These are phyloP conservation scores for Barbarea vulgaris DNA, from an alignment of 345 rosid genomes.

Conservation along the genomic window DNA sequence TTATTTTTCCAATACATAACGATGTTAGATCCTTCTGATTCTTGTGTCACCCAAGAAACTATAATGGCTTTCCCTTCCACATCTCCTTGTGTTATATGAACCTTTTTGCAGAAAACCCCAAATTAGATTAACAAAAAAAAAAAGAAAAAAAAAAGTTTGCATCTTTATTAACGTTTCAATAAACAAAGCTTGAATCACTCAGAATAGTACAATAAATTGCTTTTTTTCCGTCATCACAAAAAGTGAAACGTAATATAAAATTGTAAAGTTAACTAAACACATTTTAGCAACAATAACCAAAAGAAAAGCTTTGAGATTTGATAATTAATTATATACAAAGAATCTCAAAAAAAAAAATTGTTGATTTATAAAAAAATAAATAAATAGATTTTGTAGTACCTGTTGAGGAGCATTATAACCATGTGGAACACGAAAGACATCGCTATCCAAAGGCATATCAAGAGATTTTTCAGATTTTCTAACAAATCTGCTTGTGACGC, in stretches of 20 bases:
- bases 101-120: constrained; percentile 33
- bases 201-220: background rate
- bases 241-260: constrained; percentile 14
- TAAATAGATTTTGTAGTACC: constrained; percentile 45
- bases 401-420: constrained; percentile 95
- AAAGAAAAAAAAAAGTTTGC: background rate
- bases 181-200: background rate
- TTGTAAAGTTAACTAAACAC: constrained; percentile 13
- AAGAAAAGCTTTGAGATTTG: constrained; percentile 2
- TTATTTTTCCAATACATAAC: constrained; percentile 74
- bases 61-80: constrained; percentile 75
- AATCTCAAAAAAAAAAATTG: background rate
- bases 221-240: background rate
- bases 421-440: constrained; percentile 64
- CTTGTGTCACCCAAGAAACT: constrained; percentile 87
- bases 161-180: constrained; percentile 10
- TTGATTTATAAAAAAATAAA: background rate
- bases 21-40: constrained; percentile 59
- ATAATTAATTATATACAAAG: constrained; percentile 12
- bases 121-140: background rate
- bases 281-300: background rate
- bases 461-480: constrained; percentile 54
- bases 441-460: constrained; percentile 83
- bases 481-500: constrained; percentile 62
- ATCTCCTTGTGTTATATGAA: constrained; percentile 96